A percentile compares a stretch with the other conserved stretches of the same genome.
Conservation (phyloP, 345 rosid species). For the Excoecaria agallocha region DNA sequence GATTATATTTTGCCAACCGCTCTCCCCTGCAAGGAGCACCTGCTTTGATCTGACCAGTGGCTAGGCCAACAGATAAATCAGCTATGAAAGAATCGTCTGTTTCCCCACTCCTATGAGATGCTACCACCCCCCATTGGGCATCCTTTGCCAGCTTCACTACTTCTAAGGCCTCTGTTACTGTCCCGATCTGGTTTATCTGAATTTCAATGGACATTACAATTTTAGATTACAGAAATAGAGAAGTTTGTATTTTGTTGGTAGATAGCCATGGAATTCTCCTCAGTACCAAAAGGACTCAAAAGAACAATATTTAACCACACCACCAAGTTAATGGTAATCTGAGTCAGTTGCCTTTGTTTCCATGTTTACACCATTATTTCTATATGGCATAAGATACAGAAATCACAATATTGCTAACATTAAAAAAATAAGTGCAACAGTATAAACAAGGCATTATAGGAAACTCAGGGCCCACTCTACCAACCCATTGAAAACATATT, state of each 20-base stretch:
- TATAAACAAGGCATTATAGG: not conserved
- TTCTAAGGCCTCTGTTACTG: constrained; percentile 92
- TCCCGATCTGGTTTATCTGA: constrained; percentile 94
- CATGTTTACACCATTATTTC: not conserved
- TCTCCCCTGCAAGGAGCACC: constrained; percentile 99
- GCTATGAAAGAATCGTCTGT: constrained; percentile 88
- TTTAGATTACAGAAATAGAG: not conserved
- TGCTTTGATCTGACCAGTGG: constrained; percentile 81
- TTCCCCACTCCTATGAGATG: constrained; percentile 91
- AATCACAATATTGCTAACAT: not conserved
- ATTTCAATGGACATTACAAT: constrained; percentile 6
- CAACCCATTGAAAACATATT: not conserved
- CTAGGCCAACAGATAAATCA: constrained; percentile 85
- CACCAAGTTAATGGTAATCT: not conserved
- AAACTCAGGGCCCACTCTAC: not conserved
- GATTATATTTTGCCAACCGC: constrained; percentile 87
- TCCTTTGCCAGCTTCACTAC: constrained; percentile 92
- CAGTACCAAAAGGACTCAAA: not conserved
- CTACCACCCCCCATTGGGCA: constrained; percentile 87
- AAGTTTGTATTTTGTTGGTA: not conserved
- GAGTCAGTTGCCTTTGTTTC: not conserved
- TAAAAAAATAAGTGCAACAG: not conserved
- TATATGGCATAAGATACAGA: not conserved
- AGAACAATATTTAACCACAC: not conserved
- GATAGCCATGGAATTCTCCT: not conserved